phyloP scores from a whole-genome alignment of 257 asterid species.

The Solanum pinnatisectum region DNA sequence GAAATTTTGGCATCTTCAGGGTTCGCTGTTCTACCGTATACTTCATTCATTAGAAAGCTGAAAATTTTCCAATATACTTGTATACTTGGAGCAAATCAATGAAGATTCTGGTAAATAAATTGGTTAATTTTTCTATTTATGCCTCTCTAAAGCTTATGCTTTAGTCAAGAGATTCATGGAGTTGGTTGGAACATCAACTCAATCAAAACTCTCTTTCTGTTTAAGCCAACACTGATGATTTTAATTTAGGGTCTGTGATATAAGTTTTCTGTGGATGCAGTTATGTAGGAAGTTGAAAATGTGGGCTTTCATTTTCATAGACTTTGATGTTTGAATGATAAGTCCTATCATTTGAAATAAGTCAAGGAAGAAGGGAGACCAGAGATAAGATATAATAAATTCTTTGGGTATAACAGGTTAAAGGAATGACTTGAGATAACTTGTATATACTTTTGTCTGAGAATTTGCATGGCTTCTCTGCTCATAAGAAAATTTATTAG shows the following conservation, averaged over 20 bases:
- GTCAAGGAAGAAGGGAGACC: no score
- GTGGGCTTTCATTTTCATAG: no score
- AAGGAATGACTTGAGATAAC: no score
- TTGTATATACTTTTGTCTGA: no score
- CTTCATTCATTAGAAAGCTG: background rate
- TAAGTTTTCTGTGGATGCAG: no score
- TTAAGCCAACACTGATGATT: background rate
- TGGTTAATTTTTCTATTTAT: constrained; percentile 31
- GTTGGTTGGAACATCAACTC: background rate
- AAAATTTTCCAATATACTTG: constrained; percentile 25
- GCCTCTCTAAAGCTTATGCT: background rate
- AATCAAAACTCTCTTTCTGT: background rate
- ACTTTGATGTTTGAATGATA: no score
- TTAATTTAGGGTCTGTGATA: no score
- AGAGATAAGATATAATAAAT: no score
- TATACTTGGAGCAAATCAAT: constrained; percentile 42
- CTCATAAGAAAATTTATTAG: background rate
- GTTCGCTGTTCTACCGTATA: background rate
- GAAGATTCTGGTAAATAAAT: constrained; percentile 47
- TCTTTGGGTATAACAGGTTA: no score
- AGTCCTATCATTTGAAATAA: no score
- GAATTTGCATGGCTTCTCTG: no score
- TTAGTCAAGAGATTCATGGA: background rate
- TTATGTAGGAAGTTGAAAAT: no score
- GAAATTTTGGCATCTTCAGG: background rate